Base-by-base conservation (phyloP, 805 yeast species). In the Saturnispora ahearnii region DNA sequence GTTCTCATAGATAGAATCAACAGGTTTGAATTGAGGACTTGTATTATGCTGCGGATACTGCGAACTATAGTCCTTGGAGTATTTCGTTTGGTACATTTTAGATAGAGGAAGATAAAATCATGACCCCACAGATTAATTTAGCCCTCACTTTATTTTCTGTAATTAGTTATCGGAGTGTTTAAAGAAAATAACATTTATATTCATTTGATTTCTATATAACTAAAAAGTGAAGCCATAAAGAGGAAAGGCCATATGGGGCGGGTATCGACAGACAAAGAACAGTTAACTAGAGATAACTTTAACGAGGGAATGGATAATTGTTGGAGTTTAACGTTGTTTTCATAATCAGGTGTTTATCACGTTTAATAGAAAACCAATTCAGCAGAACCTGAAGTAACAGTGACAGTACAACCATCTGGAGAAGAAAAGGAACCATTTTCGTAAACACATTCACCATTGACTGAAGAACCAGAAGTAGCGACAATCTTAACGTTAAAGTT, bases 321-420 rank as follows among this genome's bases (percentile, higher is more conserved):
- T 29, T 38, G 12, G 28, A 28, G 33, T 12, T 15, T 5, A 21
- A 1, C 33, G 13, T 22, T 21, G 13, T 4, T 38, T 12, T 15
- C 7, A 38, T 15, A 21, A 36, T 8, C 22, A 36, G 24, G 26
- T n/a, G 6, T 11, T 7, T 36, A 22, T 22, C 8, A 5, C 12
- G 15, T 38, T 43, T 49, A 57, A 61, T 87, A 88, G 56, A 89
- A 75, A 49, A 88, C 96, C 67, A 84, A 86, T 67, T 84, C 75
- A 55, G 95, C 97, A 56, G 71, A 72, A 68, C 99, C 98, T 31
- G 73, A 67, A 52, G 88, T 79, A 56, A 91, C 95, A 57, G 95
- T 82, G 57, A 84, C 96, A 49, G 98, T 91, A 79, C 98, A 91
- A 59, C 98, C 98, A 60, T 81, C 88, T 42, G 82, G 54, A 52